Evolutionary conservation across 2,329 filamentous ascomycete species (phyloP), one percentile per base, ranked within the genome.

Genomic region (Monilinia fructigena): DNA sequence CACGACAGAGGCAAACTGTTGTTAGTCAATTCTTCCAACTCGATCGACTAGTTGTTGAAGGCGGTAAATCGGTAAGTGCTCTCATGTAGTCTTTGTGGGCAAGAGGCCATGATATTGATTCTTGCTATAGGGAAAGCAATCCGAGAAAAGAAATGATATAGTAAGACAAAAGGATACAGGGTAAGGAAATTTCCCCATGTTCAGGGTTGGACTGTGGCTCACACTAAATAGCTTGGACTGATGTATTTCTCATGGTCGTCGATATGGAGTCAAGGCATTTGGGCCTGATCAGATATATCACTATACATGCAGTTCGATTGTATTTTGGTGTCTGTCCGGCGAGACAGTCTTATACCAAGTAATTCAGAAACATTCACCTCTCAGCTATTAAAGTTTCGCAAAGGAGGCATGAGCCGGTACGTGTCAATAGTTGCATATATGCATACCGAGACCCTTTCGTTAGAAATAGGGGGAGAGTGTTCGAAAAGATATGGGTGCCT

Each of bases 11-110:
- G 77, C 95, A 98, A 89, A 96, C 94, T 14, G 85, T 95, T 61
- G 87, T 99, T 75, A 96, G 93, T 77, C 91, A 96, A 77, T 98
- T 98, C 80, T 98, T 92, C 81, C 91, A 97, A 80, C 79, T 96
- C 69, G 93, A 98, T 76, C 85, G 88, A 75, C 84, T 99, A 79
- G 95, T 99, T 18, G 91, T 99, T 0, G 95, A 99, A 79, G 91
- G 91, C 23, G 89, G 91, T 67, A 89, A 92, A 78, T 87, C 89
- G 74, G 89, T 92, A 84, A 71, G 85, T 67, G 42, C 31, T 47
- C 67, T 64, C 69, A 64, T 68, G 26, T 35, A 12, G 14, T 12
- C 23, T n/a, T 26, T 38, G 23, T 10, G 4, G 48, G 23, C 14
- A 14, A 31, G 8, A 14, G 45, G 50, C 40, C 23, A 23, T 23